These are phyloP conservation scores for Bidens hawaiensis DNA, from an alignment of 140 eudicot genomes.

Conservation along the genomic window DNA sequence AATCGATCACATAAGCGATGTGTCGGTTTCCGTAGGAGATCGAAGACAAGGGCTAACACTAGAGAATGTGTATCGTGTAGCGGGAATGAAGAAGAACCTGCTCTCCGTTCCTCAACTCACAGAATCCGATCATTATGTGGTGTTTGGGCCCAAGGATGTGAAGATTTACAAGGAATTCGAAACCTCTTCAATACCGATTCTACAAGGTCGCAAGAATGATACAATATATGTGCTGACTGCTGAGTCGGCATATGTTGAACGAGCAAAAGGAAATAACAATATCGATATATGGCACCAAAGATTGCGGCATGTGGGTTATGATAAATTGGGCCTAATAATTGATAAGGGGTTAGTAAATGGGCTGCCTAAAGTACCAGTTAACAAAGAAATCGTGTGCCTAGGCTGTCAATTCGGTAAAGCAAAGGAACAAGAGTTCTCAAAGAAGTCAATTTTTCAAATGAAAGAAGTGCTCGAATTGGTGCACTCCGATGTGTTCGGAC, in stretches of 20 bases:
- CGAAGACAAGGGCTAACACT: background rate
- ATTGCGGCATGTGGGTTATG: background rate
- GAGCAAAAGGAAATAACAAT: background rate
- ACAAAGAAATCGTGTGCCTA: background rate
- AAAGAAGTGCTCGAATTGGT: background rate
- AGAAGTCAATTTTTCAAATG: background rate
- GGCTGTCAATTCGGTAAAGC: conserved; percentile 1
- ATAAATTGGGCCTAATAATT: conserved; percentile 14
- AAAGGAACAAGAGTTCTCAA: background rate
- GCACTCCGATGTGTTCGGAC: conserved; percentile 3
- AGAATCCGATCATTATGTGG: background rate
- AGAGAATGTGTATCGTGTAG: background rate
- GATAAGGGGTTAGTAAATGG: conserved; percentile 6
- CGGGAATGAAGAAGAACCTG: too few relatives aligned
- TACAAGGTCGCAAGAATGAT: background rate
- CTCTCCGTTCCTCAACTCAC: background rate
- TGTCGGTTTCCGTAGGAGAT: background rate
- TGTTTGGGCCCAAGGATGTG: background rate
- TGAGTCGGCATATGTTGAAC: background rate
- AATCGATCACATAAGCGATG: background rate
- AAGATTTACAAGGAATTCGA: background rate
- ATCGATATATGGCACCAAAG: too few relatives aligned
- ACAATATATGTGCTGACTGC: background rate
- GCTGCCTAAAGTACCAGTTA: background rate
- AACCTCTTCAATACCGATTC: background rate